Evolutionary conservation across 768 basidiomycete genomes (phyloP).

Genomic region (Pulveroboletus ravenelii): DNA sequence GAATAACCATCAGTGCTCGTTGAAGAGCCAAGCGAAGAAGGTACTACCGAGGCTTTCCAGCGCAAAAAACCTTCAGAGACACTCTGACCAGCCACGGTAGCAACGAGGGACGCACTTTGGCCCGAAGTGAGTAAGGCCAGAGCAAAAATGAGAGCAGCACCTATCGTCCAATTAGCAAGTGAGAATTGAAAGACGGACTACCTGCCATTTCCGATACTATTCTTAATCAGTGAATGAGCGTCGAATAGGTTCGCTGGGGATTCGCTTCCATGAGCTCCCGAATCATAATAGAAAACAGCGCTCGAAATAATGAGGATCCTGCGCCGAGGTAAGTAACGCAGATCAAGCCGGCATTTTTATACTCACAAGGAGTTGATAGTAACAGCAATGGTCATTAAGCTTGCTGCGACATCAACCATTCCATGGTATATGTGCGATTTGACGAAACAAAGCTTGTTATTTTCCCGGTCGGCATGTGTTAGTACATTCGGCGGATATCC

Average conservation of each 20-base stretch:
- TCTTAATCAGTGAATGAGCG: constrained; percentile 70
- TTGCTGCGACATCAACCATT: constrained; percentile 59
- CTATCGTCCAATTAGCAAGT: constrained; percentile 33
- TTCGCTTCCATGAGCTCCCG: constrained; percentile 35
- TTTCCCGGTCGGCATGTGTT: constrained; percentile 51
- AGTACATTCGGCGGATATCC: constrained; percentile 29
- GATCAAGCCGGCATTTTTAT: neutral
- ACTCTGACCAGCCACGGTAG: constrained; percentile 86
- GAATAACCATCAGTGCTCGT: constrained; percentile 24
- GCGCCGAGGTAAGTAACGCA: neutral
- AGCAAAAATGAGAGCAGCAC: constrained; percentile 83
- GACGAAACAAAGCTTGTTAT: constrained; percentile 53
- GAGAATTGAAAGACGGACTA: neutral
- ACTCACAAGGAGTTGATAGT: constrained; percentile 80
- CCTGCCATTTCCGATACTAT: constrained; percentile 63
- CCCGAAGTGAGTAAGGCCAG: constrained; percentile 80
- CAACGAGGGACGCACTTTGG: constrained; percentile 86
- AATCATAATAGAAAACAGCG: constrained; percentile 70
- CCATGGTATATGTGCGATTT: constrained; percentile 62
- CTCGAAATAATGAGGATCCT: constrained; percentile 81
- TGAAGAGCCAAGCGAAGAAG: constrained; percentile 12
- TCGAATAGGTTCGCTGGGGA: constrained; percentile 75
- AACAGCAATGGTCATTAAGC: constrained; percentile 79
- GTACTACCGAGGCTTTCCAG: constrained; percentile 71
- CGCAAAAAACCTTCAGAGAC: constrained; percentile 87